phyloP scores from a whole-genome alignment of 2,329 filamentous ascomycete genomes.

The Pseudovirgaria hyperparasitica region DNA sequence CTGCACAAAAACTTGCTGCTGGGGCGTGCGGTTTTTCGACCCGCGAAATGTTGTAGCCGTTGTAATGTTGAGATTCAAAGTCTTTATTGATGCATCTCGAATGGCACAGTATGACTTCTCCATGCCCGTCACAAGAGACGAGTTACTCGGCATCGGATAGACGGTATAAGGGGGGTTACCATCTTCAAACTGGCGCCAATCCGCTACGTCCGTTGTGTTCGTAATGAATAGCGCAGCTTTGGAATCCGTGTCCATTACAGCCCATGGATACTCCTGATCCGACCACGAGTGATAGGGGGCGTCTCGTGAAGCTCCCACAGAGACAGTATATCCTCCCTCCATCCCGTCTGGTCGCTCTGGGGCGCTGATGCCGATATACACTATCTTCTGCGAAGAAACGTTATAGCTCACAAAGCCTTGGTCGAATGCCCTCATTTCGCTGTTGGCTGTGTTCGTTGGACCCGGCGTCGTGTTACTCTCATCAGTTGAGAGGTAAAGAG shows the following conservation, averaged over 20 bases:
- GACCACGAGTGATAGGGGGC: conserved; percentile 59
- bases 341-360: conserved; percentile 45
- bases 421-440: conserved; percentile 39
- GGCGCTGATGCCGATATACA: conserved; percentile 68
- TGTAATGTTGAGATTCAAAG: conserved; percentile 42
- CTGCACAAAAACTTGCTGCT: conserved; percentile 78
- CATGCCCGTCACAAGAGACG: conserved; percentile 52
- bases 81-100: conserved; percentile 49
- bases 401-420: conserved; percentile 59
- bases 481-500: conserved; percentile 62
- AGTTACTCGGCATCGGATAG: conserved; percentile 56
- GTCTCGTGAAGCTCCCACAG: conserved; percentile 74
- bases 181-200: too few species aligned
- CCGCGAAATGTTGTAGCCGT: conserved; percentile 54
- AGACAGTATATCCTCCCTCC: conserved; percentile 62
- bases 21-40: conserved; percentile 48
- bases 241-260: conserved; percentile 80
- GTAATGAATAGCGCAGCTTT: conserved; percentile 69
- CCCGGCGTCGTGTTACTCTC: conserved; percentile 52
- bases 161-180: conserved; percentile 51
- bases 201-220: conserved; percentile 54
- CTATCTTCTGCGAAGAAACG: conserved; percentile 47
- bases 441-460: conserved; percentile 35
- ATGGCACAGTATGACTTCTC: conserved; percentile 75
- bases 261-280: conserved; percentile 39